Percentiles rank a stretch among this genome's conserved stretches.
Conservation (phyloP, 352 stramenopile species). For the Globisporangium orthogonon region DNA sequence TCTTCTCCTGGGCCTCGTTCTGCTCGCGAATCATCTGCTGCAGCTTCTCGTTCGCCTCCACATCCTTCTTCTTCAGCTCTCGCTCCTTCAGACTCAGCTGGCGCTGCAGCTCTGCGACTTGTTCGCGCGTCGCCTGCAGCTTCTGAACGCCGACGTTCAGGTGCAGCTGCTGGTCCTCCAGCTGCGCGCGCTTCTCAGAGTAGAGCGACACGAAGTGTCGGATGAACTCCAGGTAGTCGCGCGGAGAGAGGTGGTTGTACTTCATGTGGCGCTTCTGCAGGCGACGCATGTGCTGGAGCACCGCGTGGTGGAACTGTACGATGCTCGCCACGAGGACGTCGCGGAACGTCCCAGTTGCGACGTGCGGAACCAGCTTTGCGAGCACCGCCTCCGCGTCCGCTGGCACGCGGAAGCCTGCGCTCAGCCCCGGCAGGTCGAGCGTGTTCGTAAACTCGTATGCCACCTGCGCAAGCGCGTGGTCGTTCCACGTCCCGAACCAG, state of each 20-base stretch:
- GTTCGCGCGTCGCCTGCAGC: slow-evolving; percentile 96
- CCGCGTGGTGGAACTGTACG: slow-evolving; percentile 84
- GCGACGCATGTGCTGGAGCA: slow-evolving; percentile 79
- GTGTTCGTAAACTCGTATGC: slow-evolving; percentile 96
- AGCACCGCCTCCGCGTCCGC: slow-evolving; percentile 43
- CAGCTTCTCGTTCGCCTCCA: slow-evolving; percentile 96
- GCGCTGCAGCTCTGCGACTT: slow-evolving; percentile 90
- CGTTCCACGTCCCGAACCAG: slow-evolving; percentile 99
- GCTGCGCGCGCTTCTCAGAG: slow-evolving; percentile 86
- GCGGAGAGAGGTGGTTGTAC: slow-evolving; percentile 88
- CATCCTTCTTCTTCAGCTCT: slow-evolving; percentile 95
- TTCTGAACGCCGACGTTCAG: slow-evolving; percentile 98
- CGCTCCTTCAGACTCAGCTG: slow-evolving; percentile 93
- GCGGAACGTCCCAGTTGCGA: slow-evolving; percentile 62
- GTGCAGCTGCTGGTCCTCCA: slow-evolving; percentile 97
- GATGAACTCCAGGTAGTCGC: slow-evolving; percentile 92
- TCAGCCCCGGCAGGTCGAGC: slow-evolving; percentile 90
- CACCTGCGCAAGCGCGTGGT: slow-evolving; percentile 97
- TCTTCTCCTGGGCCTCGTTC: slow-evolving; percentile 96
- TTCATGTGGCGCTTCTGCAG: slow-evolving; percentile 85
- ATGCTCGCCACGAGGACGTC: slow-evolving; percentile 80
- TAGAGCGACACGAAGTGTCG: slow-evolving; percentile 88
- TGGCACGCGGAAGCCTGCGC: slow-evolving; percentile 58
- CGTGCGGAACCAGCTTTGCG: slow-evolving; percentile 55
- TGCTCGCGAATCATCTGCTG: slow-evolving; percentile 99